Conservation (phyloP, 768 basidiomycete genomes). For the Collybia sp. region DNA sequence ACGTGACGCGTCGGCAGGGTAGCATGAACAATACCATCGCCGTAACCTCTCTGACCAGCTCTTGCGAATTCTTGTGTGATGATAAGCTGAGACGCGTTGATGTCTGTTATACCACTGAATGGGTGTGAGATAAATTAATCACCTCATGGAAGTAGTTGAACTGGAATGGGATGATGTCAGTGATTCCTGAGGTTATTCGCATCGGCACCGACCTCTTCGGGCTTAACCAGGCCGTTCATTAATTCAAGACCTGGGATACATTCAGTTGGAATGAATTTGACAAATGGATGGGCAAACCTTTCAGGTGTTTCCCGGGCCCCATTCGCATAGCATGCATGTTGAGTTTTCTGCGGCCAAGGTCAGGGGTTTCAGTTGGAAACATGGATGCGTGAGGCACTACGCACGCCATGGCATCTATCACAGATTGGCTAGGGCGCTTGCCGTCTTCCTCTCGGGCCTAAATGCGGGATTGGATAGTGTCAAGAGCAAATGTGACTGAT, state of each 20-base stretch:
- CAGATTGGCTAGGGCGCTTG: conserved; percentile 75
- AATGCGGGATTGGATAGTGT: conserved; percentile 15
- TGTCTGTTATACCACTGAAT: neutral
- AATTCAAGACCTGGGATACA: conserved; percentile 50
- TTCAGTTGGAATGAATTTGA: neutral
- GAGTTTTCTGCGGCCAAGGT: conserved; percentile 35
- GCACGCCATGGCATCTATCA: conserved; percentile 74
- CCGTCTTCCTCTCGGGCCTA: conserved; percentile 80
- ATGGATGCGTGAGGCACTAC: conserved; percentile 35
- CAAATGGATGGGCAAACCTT: conserved; percentile 23
- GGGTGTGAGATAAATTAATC: neutral
- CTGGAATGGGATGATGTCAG: conserved; percentile 25
- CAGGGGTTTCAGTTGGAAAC: conserved; percentile 15
- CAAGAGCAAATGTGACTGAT: neutral
- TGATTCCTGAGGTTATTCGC: neutral
- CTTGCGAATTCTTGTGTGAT: conserved; percentile 75
- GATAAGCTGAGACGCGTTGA: conserved; percentile 43
- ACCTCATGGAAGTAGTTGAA: conserved; percentile 90
- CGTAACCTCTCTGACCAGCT: conserved; percentile 72
- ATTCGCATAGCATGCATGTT: conserved; percentile 89
- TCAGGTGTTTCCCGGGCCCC: conserved; percentile 89
- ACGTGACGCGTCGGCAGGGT: neutral
- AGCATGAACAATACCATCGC: conserved; percentile 47
- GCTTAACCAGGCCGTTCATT: conserved; percentile 75
- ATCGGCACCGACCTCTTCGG: conserved; percentile 55